Evolutionary conservation across 495 filamentous ascomycete species (phyloP), one percentile per base, ranked within the genome.

Genomic region (Hypoxylon rickii): DNA sequence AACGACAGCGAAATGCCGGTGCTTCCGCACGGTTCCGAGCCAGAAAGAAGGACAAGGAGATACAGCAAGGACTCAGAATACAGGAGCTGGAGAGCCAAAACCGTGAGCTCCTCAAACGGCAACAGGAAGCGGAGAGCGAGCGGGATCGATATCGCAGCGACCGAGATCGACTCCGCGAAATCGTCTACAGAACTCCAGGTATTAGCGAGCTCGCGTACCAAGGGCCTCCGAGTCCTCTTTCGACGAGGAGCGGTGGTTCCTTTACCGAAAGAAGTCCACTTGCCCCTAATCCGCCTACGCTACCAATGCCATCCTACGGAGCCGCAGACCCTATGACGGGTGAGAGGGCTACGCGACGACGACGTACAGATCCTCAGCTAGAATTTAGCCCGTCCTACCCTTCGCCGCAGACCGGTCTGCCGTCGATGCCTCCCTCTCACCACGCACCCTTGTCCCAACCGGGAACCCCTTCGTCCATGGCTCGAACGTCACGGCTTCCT

Each of bases 1-100:
- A 96, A 72, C 80, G 90, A 43, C 89, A 90, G 73, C 87, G 91
- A 33, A 98, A 98, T 68, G 96, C 95, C 43, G 90, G 89, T 37
- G 94, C 94, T 6, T 96, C 92, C 33, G 86, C 91, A 51, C 78
- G 94, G 34, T 97, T 97, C 63, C 86, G 94, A 47, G 85, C 89
- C 66, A 81, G 93, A 44, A 84, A 89, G 61, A 97, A 97, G 70
- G 87, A 94, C 64, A 92, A 90, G 64, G 93, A 97, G 70, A 80
- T 82, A 61, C 87, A 91, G 64, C 76, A 84, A 51, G 84, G 85
- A 52, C 77, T 85, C 54, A 80, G 85, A 26, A 71, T 75, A 65
- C 81, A 76, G 44, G 83, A 85, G 36, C 74, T 90, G 56, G 82
- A 83, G 64, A 75, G 80, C 34, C 78, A 84, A 33, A 76, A 85